phyloP scores from a whole-genome alignment of 2,329 filamentous ascomycete species.

The Xylaria sp. region DNA sequence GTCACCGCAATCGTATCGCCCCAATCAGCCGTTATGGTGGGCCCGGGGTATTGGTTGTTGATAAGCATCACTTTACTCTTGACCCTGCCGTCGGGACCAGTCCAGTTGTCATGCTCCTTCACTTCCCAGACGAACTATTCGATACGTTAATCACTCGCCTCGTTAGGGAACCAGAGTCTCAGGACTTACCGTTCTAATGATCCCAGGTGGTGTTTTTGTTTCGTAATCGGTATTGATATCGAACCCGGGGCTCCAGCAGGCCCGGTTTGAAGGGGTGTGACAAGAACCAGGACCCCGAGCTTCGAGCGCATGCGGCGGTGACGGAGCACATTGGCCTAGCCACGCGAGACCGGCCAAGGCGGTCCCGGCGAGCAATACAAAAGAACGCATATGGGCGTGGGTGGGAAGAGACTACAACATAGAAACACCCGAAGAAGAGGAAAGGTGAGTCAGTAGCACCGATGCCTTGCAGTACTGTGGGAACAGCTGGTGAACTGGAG shows the following conservation, averaged over 20 bases:
- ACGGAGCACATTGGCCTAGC: conserved; percentile 19
- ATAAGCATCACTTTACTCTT: conserved; percentile 58
- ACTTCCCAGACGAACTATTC: conserved; percentile 33
- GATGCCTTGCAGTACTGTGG: background rate
- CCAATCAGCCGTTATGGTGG: conserved; percentile 68
- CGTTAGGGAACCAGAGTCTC: conserved; percentile 39
- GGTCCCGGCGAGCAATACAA: background rate
- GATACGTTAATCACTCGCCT: background rate
- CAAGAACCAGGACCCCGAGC: conserved; percentile 22
- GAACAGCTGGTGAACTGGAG: background rate
- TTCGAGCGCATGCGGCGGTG: conserved; percentile 11
- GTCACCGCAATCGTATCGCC: conserved; percentile 68
- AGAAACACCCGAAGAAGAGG: background rate
- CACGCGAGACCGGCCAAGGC: conserved; percentile 15
- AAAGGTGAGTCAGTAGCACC: background rate
- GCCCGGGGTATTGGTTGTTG: conserved; percentile 71
- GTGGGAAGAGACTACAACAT: background rate
- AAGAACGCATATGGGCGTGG: conserved; percentile 16
- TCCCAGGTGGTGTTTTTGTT: conserved; percentile 28
- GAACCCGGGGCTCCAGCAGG: conserved; percentile 36
- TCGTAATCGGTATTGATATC: conserved; percentile 39
- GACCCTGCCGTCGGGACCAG: conserved; percentile 33
- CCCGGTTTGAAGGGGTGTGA: conserved; percentile 32
- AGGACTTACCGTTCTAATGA: conserved; percentile 24
- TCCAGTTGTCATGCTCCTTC: conserved; percentile 34